Evolutionary conservation across 1,139 yeast species (phyloP).

Genomic region (Saccharomyces hybrid): DNA sequence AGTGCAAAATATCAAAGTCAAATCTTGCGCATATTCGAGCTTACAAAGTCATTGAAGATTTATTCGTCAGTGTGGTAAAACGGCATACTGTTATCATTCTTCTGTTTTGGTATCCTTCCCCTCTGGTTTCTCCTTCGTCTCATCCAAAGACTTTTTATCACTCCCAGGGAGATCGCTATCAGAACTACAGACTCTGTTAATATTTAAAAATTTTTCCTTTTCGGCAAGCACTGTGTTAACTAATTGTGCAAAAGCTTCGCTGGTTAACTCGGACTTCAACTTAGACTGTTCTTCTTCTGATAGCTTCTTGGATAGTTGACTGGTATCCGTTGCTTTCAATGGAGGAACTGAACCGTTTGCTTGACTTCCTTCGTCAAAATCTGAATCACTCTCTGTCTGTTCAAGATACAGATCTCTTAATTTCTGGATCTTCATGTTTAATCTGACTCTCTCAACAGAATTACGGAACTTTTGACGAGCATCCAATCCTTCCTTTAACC

Average conservation of each 20-base stretch:
- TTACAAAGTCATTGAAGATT: not conserved
- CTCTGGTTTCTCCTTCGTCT: not conserved
- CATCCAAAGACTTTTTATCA: not conserved
- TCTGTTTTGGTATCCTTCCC: not conserved
- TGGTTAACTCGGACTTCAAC: slow-evolving; percentile 32
- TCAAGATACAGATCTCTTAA: slow-evolving; percentile 43
- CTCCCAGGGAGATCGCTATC: not conserved
- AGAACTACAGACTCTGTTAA: not conserved
- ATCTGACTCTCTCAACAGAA: slow-evolving; percentile 74
- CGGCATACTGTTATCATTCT: not conserved
- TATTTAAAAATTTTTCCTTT: slow-evolving; percentile 47
- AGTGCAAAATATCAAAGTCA: not conserved
- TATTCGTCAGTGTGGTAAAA: not conserved
- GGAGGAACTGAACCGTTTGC: slow-evolving; percentile 9
- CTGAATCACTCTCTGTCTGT: slow-evolving; percentile 41
- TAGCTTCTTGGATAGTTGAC: slow-evolving; percentile 13
- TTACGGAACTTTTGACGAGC: slow-evolving; percentile 80
- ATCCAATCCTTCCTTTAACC: slow-evolving; percentile 63
- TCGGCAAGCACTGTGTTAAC: slow-evolving; percentile 65
- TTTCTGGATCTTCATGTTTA: slow-evolving; percentile 64
- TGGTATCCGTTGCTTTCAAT: slow-evolving; percentile 10
- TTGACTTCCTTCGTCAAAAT: slow-evolving; percentile 15
- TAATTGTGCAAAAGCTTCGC: slow-evolving; percentile 59
- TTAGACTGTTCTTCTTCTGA: slow-evolving; percentile 12
- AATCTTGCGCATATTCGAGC: not conserved